Evolutionary conservation across 139 green algal species (phyloP).

Genomic region (Tetraselmis chui): DNA sequence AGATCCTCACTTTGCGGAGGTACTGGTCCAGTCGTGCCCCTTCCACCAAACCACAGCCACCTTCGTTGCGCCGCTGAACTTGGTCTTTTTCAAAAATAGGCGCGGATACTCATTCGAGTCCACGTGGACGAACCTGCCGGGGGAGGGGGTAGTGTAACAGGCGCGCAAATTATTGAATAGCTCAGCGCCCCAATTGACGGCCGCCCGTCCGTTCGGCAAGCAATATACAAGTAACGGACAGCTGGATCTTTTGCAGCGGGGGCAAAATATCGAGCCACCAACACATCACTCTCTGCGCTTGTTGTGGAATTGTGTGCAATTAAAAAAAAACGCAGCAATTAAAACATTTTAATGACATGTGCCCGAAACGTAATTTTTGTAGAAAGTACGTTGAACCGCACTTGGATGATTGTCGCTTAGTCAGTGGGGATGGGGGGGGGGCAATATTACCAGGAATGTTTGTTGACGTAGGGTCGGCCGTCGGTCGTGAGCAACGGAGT

Average conservation of each 20-base stretch:
- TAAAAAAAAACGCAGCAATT: too few species aligned
- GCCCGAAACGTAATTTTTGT: neutral
- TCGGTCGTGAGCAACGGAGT: neutral
- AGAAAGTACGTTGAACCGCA: neutral
- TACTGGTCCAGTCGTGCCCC: neutral
- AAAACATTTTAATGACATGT: too few species aligned
- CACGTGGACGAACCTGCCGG: neutral
- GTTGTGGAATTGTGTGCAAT: too few species aligned
- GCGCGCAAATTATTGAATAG: too few species aligned
- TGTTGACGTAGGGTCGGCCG: neutral
- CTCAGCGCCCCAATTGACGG: too few species aligned
- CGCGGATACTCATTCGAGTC: neutral
- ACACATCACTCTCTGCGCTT: too few species aligned
- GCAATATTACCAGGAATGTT: neutral
- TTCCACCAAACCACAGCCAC: neutral
- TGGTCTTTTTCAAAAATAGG: neutral
- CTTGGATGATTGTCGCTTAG: too few species aligned
- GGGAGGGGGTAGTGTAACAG: too few species aligned
- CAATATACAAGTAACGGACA: too few species aligned
- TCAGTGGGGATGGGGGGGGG: neutral
- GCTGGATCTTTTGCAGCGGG: too few species aligned
- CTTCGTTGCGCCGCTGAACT: neutral
- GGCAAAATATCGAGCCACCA: too few species aligned
- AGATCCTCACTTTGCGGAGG: neutral
- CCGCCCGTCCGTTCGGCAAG: too few species aligned